A percentile compares a stretch with the other conserved stretches of the same genome.
Evolutionary conservation across 73 alveolate species (phyloP).

Genomic region (Tetrahymena thermophila): DNA sequence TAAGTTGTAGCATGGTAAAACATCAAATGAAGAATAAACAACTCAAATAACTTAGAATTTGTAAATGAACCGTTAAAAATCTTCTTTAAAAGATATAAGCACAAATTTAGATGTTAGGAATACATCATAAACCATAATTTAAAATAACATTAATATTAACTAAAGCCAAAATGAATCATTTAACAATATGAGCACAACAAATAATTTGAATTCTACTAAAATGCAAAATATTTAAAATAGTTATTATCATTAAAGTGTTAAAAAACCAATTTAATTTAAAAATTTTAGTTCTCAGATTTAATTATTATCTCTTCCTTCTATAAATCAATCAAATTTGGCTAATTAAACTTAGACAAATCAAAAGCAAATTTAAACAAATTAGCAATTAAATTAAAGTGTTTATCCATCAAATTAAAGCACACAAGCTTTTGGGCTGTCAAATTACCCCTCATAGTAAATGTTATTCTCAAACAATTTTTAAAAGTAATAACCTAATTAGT

Average conservation of each 20-base stretch:
- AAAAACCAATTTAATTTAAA: neutral
- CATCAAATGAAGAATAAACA: neutral
- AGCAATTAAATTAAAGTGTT: neutral
- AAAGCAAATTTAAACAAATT: neutral
- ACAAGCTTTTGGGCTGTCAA: neutral
- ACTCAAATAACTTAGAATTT: neutral
- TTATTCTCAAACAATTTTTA: neutral
- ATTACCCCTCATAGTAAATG: neutral
- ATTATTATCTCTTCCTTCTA: neutral
- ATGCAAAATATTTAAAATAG: neutral
- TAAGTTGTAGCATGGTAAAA: no score
- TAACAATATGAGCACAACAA: neutral
- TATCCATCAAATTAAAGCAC: neutral
- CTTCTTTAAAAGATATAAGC: neutral
- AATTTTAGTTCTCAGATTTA: neutral
- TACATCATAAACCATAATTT: neutral
- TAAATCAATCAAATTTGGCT: neutral
- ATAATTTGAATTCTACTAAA: neutral
- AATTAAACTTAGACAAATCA: neutral
- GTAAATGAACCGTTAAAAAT: neutral
- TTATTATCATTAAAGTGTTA: neutral
- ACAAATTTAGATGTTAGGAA: neutral
- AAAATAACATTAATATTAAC: neutral
- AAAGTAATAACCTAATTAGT: neutral
- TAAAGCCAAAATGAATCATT: neutral